A percentile compares a stretch with the other conserved stretches of the same genome.
Evolutionary conservation across 768 basidiomycete species (phyloP).

Genomic region (Suillus bovinus): DNA sequence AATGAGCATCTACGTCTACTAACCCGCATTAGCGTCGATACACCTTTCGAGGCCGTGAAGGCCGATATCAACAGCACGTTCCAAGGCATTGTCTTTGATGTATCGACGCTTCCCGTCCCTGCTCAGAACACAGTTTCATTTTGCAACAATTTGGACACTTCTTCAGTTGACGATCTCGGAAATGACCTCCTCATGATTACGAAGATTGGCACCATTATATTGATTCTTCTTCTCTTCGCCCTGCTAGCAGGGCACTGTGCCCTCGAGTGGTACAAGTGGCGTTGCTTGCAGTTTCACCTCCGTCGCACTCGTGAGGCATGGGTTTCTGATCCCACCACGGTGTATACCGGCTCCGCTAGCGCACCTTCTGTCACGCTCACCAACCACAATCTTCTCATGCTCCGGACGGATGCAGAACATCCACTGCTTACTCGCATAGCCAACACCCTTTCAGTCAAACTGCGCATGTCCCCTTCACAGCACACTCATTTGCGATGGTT

Average conservation of each 20-base stretch:
- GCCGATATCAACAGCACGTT: constrained; percentile 89
- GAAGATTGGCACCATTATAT: constrained; percentile 75
- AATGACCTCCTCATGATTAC: constrained; percentile 76
- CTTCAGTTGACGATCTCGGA: constrained; percentile 84
- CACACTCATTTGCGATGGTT: constrained; percentile 84
- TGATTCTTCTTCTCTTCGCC: constrained; percentile 70
- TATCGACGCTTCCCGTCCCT: constrained; percentile 77
- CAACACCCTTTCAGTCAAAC: constrained; percentile 47
- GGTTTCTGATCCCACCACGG: constrained; percentile 67
- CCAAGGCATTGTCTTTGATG: constrained; percentile 66
- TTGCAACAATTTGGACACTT: constrained; percentile 78
- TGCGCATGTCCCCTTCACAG: constrained; percentile 60
- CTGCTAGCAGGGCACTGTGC: constrained; percentile 73
- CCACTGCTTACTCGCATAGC: constrained; percentile 71
- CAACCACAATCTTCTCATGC: constrained; percentile 78
- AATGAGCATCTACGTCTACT: constrained; percentile 4
- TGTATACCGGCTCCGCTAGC: constrained; percentile 34
- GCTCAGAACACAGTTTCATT: constrained; percentile 66
- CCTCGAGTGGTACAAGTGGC: constrained; percentile 91
- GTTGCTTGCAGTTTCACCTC: constrained; percentile 63
- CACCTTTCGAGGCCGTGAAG: constrained; percentile 87
- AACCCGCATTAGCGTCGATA: constrained; percentile 57
- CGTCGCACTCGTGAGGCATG: constrained; percentile 75
- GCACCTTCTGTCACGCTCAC: constrained; percentile 60
- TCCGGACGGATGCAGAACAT: constrained; percentile 67